Conservation (phyloP, 306 rosid genomes). For the Vigna unguiculata region DNA sequence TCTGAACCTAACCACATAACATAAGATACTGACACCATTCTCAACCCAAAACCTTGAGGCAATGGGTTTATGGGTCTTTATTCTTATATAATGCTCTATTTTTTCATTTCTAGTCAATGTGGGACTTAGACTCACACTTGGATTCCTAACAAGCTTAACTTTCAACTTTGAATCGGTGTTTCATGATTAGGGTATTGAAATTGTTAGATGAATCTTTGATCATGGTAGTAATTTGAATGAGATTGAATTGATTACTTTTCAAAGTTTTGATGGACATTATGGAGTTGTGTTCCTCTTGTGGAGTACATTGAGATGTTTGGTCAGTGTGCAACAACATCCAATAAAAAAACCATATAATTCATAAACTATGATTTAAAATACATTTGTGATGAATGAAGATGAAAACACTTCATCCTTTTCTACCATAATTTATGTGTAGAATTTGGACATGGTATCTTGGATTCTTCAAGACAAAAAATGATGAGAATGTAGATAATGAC, state of each 20-base stretch:
- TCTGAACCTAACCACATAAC: no score
- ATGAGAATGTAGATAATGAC: neutral
- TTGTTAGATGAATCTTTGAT: neutral
- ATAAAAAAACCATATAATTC: neutral
- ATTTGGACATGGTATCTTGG: neutral
- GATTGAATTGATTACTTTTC: no score
- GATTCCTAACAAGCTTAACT: no score
- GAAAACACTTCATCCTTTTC: neutral
- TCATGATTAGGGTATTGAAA: neutral
- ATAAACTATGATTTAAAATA: neutral
- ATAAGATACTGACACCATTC: no score
- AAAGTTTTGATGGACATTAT: no score
- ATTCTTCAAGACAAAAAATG: neutral
- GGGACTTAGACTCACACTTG: no score
- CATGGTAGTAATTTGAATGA: no score
- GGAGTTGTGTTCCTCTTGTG: neutral
- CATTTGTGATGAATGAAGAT: slow-evolving; percentile 8
- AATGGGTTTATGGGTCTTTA: no score
- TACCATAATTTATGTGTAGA: neutral
- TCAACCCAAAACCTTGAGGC: no score
- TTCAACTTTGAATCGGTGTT: no score
- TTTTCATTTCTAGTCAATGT: no score
- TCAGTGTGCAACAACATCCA: slow-evolving; percentile 5
- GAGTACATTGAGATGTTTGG: neutral
- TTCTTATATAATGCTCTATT: no score